These are phyloP conservation scores for Westerdykella sp. DNA, from an alignment of 2,329 filamentous ascomycete genomes.

Conservation along the genomic window DNA sequence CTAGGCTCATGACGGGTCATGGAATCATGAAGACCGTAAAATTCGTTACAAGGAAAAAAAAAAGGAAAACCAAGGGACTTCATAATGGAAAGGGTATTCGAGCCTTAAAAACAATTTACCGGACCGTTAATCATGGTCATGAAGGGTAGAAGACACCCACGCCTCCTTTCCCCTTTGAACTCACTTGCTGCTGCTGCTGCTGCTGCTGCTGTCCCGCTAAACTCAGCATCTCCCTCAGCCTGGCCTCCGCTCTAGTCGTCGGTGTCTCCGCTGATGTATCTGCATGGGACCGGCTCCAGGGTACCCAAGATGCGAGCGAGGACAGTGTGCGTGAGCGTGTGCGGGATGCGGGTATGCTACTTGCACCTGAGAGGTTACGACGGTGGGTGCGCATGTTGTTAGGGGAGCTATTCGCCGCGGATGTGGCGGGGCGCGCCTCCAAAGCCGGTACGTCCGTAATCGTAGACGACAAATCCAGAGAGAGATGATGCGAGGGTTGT, in stretches of 20 bases:
- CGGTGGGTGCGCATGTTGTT: conserved; percentile 14
- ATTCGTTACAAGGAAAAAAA: too few relatives aligned
- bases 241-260: conserved; percentile 26
- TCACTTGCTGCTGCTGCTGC: too few relatives aligned
- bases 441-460: conserved; percentile 15
- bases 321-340: conserved; percentile 25
- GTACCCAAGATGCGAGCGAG: conserved; percentile 32
- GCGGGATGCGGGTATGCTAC: conserved; percentile 12
- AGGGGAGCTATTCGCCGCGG: conserved; percentile 6
- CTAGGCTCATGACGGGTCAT: too few relatives aligned
- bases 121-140: too few relatives aligned
- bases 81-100: too few relatives aligned
- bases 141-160: too few relatives aligned
- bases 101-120: too few relatives aligned
- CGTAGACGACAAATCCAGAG: conserved; percentile 26
- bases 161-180: too few relatives aligned
- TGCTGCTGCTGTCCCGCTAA: too few relatives aligned
- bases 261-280: conserved; percentile 15
- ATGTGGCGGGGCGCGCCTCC: background rate
- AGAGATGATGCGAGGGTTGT: conserved; percentile 33
- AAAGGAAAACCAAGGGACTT: too few relatives aligned
- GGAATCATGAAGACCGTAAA: too few relatives aligned
- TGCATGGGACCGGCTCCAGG: conserved; percentile 25
- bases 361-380: conserved; percentile 18
- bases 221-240: conserved; percentile 26